Conservation (phyloP, 148 eudicot genomes). For the Spergularia bocconei region DNA sequence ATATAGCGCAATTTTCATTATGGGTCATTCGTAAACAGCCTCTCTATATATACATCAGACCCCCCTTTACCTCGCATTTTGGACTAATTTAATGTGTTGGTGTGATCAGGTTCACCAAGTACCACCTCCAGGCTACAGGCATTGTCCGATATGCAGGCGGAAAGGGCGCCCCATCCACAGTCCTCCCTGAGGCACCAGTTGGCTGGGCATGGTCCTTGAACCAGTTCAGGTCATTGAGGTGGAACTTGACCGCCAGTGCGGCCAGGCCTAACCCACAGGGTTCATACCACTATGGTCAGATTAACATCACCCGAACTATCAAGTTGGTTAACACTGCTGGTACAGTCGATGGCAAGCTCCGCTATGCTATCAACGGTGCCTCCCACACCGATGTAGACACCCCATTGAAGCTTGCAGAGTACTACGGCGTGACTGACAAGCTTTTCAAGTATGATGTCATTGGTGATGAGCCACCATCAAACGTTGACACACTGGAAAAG, state of each 20-base stretch:
- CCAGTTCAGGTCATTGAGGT: slow-evolving; percentile 60
- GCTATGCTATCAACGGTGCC: slow-evolving; percentile 57
- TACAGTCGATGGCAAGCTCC: slow-evolving; percentile 48
- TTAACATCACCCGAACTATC: slow-evolving; percentile 63
- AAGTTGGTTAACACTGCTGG: slow-evolving; percentile 45
- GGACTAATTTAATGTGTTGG: not conserved
- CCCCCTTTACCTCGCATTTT: too few species aligned
- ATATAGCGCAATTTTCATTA: too few species aligned
- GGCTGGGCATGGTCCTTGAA: slow-evolving; percentile 70
- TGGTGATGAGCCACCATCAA: slow-evolving; percentile 36
- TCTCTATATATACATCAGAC: too few species aligned
- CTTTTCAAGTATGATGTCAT: slow-evolving; percentile 48
- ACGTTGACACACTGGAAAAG: slow-evolving; percentile 15
- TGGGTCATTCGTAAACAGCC: too few species aligned
- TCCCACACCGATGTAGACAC: slow-evolving; percentile 53
- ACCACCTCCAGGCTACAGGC: slow-evolving; percentile 37
- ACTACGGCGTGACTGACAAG: slow-evolving; percentile 37
- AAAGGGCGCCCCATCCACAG: slow-evolving; percentile 39
- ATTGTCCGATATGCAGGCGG: slow-evolving; percentile 37
- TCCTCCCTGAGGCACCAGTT: slow-evolving; percentile 42
- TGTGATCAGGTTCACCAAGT: slow-evolving; percentile 47
- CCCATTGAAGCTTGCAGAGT: slow-evolving; percentile 65
- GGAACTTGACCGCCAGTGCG: slow-evolving; percentile 80
- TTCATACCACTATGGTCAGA: slow-evolving; percentile 62
- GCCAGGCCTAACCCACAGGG: slow-evolving; percentile 88